Percentiles rank a stretch among this genome's conserved stretches.
phyloP scores from a whole-genome alignment of 2,329 filamentous ascomycete species.

The Nigrospora oryzae region DNA sequence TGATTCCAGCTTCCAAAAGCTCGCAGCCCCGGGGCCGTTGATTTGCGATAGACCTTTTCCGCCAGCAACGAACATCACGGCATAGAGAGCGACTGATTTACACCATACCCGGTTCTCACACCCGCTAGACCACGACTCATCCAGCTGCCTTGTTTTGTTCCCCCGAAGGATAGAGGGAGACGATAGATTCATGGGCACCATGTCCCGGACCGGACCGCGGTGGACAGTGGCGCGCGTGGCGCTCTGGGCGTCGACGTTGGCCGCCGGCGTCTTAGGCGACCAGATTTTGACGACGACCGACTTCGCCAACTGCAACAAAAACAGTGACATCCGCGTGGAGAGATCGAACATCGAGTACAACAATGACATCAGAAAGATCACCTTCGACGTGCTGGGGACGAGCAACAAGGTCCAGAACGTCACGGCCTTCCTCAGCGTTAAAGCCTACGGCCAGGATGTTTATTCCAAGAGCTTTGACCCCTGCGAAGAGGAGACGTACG shows the following conservation, averaged over 20 bases:
- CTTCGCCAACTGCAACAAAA: constrained; percentile 64
- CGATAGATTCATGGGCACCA: constrained; percentile 1
- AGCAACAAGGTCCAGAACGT: constrained; percentile 73
- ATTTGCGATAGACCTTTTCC: no score
- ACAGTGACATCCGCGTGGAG: constrained; percentile 57
- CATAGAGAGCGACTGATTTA: no score
- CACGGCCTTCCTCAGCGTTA: constrained; percentile 65
- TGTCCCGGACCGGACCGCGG: constrained; percentile 17
- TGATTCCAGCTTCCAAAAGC: no score
- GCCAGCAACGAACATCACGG: background rate
- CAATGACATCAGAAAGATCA: constrained; percentile 61
- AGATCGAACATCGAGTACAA: constrained; percentile 74
- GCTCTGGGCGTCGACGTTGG: constrained; percentile 26
- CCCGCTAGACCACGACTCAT: no score
- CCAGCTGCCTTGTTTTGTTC: no score
- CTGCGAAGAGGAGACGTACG: constrained; percentile 58
- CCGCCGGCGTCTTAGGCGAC: constrained; percentile 46
- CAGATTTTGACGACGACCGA: constrained; percentile 74
- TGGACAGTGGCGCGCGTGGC: constrained; percentile 19
- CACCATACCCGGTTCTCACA: no score
- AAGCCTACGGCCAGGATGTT: constrained; percentile 74
- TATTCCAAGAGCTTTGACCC: constrained; percentile 80
- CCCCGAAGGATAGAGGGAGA: no score
- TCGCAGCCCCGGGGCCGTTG: no score
- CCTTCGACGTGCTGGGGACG: constrained; percentile 74